Percentiles rank a stretch among this genome's conserved stretches.
Evolutionary conservation across 2,329 filamentous ascomycete genomes (phyloP).

Genomic region (Fusarium sp.): DNA sequence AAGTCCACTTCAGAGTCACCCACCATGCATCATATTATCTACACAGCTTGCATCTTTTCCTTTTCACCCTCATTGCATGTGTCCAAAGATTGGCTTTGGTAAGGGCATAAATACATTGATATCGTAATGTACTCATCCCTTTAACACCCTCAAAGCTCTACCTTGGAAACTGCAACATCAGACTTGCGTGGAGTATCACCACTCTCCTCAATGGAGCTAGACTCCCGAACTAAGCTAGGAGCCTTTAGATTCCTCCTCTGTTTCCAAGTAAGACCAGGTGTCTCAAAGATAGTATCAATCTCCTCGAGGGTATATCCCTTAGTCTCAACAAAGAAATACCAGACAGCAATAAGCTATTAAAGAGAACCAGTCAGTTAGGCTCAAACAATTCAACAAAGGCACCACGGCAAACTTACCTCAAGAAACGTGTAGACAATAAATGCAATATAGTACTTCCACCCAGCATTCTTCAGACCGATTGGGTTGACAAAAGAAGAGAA

Average conservation of each 20-base stretch:
- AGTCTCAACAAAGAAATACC: background rate
- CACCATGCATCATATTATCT: too few species aligned
- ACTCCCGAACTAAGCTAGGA: background rate
- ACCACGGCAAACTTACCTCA: background rate
- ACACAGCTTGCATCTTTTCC: too few species aligned
- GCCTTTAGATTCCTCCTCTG: background rate
- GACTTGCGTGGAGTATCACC: background rate
- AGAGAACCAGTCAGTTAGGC: background rate
- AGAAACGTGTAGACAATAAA: background rate
- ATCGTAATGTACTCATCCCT: background rate
- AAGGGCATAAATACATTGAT: too few species aligned
- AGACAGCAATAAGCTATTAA: background rate
- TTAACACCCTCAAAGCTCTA: background rate
- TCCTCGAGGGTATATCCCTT: background rate
- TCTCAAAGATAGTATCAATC: background rate
- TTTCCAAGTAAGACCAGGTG: background rate
- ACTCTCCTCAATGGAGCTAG: background rate
- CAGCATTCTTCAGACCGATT: background rate
- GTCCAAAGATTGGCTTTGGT: too few species aligned
- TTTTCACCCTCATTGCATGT: too few species aligned
- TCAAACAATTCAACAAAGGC: fast-evolving
- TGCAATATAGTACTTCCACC: background rate
- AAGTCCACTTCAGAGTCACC: too few species aligned
- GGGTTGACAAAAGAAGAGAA: background rate
- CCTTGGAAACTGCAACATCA: background rate